Percentiles rank a stretch among this genome's conserved stretches.
These are phyloP conservation scores for Protomyces arabidopsidicola DNA, from an alignment of 1,139 yeast species.

Conservation along the genomic window DNA sequence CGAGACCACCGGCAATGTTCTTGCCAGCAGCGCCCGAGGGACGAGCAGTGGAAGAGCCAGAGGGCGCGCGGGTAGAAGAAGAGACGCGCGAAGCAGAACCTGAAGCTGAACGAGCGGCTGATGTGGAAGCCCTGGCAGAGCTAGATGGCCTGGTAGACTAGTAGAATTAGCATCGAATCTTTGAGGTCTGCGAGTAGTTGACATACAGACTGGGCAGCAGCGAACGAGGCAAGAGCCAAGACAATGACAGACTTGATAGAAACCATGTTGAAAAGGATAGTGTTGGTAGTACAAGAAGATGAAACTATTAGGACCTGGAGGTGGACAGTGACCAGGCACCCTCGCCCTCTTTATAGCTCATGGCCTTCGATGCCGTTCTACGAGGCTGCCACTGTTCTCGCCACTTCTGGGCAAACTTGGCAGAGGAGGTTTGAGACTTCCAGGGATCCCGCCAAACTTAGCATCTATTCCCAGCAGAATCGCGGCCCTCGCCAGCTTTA, in stretches of 20 bases:
- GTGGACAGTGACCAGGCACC: too few species aligned
- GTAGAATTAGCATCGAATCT: not conserved
- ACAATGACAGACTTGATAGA: conserved; percentile 23
- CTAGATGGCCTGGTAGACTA: not conserved
- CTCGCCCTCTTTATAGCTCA: not conserved
- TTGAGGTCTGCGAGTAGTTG: not conserved
- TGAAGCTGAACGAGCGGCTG: conserved; percentile 1
- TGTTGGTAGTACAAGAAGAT: not conserved
- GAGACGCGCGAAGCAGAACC: conserved; percentile 4
- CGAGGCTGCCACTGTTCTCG: too few species aligned
- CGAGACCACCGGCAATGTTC: conserved; percentile 17
- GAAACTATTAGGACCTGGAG: not conserved
- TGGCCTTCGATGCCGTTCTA: not conserved
- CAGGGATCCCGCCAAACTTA: not conserved
- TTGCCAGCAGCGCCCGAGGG: conserved; percentile 11
- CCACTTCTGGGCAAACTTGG: not conserved
- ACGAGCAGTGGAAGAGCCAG: not conserved
- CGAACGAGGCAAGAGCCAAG: conserved; percentile 21
- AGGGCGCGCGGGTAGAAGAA: conserved; percentile 3
- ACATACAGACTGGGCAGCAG: conserved; percentile 14
- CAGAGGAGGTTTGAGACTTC: not conserved
- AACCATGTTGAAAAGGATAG: conserved; percentile 11
- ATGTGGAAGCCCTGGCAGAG: not conserved
- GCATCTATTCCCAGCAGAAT: not conserved
- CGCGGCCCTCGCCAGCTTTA: too few species aligned